phyloP scores from a whole-genome alignment of 2,329 filamentous ascomycete genomes.

The Sporothrix globosa region DNA sequence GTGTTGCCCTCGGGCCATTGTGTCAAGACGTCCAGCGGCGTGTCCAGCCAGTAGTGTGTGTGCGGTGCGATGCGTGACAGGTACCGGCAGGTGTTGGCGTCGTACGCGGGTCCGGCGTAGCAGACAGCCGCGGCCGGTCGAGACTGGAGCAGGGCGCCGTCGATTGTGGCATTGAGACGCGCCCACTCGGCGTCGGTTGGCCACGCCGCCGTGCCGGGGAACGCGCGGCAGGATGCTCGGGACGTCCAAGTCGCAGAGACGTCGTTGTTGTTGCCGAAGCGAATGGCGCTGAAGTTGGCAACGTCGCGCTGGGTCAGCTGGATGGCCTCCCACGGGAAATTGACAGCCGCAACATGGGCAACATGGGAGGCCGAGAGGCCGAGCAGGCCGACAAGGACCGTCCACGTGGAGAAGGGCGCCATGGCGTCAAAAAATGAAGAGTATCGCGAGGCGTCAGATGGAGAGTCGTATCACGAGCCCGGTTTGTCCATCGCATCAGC shows the following conservation, averaged over 20 bases:
- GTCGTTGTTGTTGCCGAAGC: slow-evolving; percentile 23
- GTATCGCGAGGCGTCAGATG: not conserved
- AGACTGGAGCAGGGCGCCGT: slow-evolving; percentile 43
- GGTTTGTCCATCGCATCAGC: not conserved
- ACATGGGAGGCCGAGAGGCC: not conserved
- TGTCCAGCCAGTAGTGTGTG: slow-evolving; percentile 43
- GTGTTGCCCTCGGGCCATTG: slow-evolving; percentile 44
- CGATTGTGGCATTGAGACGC: slow-evolving; percentile 41
- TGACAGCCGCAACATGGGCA: not conserved
- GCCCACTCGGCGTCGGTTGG: slow-evolving; percentile 42
- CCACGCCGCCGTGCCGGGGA: slow-evolving; percentile 41
- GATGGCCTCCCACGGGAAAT: slow-evolving; percentile 32
- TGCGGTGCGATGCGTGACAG: slow-evolving; percentile 41
- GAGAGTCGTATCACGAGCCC: not conserved
- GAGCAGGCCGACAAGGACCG: not conserved
- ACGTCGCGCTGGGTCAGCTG: slow-evolving; percentile 26
- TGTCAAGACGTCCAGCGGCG: slow-evolving; percentile 42
- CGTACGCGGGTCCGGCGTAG: slow-evolving; percentile 40
- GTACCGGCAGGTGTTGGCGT: slow-evolving; percentile 41
- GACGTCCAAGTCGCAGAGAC: not conserved
- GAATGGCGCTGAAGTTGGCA: slow-evolving; percentile 31
- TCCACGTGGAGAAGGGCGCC: not conserved
- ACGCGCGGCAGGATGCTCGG: slow-evolving; percentile 40
- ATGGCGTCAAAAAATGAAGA: not conserved
- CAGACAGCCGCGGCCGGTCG: slow-evolving; percentile 42